Conservation (phyloP, 352 stramenopile species). For the Phytophthora citricola region DNA sequence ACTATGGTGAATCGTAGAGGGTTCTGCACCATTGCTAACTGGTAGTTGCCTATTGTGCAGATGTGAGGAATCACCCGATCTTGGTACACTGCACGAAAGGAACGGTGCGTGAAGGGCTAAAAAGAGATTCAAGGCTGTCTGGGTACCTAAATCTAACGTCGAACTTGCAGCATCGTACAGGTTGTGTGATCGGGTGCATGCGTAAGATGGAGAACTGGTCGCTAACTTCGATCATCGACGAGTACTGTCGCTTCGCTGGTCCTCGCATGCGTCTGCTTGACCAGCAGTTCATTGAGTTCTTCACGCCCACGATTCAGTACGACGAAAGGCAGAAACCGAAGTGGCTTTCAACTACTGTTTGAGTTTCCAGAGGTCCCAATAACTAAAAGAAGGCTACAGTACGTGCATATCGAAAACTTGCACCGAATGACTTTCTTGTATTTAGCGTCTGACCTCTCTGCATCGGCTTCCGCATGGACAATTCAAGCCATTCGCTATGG, state of each 20-base stretch:
- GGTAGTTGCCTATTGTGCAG: constrained; percentile 22
- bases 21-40: neutral
- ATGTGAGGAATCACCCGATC: constrained; percentile 89
- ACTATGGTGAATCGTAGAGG: neutral
- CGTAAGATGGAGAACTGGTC: constrained; percentile 91
- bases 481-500: constrained; percentile 24
- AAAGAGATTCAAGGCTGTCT: neutral
- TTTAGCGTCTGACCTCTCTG: constrained; percentile 36
- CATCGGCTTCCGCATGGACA: constrained; percentile 38
- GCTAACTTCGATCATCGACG: constrained; percentile 87
- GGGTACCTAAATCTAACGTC: neutral
- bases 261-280: constrained; percentile 87
- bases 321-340: constrained; percentile 79
- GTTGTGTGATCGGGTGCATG: constrained; percentile 87
- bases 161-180: constrained; percentile 69
- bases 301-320: constrained; percentile 80
- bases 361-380: neutral
- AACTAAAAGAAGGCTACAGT: constrained; percentile 11
- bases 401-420: constrained; percentile 20
- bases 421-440: constrained; percentile 37
- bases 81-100: constrained; percentile 91
- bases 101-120: constrained; percentile 47
- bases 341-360: constrained; percentile 51
- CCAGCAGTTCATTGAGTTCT: constrained; percentile 93
- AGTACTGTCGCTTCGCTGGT: constrained; percentile 88